phyloP scores from a whole-genome alignment of 2,329 filamentous ascomycete genomes.

The Triangularia verruculosa region DNA sequence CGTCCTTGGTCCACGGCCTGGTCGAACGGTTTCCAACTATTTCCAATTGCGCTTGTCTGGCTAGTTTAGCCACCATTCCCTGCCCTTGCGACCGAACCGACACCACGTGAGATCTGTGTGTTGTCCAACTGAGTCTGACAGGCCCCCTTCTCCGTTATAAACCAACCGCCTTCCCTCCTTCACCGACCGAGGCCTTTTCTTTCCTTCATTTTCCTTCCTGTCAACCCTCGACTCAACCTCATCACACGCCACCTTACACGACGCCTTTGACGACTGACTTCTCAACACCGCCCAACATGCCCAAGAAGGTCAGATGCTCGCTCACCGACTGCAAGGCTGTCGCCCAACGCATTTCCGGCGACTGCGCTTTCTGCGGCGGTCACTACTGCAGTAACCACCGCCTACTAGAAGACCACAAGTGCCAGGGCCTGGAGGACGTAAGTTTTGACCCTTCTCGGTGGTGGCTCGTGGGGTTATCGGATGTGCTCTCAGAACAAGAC shows the following conservation, averaged over 20 bases:
- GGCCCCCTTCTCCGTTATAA: not conserved
- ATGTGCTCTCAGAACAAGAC: conserved; percentile 35
- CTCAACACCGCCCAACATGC: conserved; percentile 44
- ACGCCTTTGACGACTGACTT: not conserved
- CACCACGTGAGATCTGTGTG: conserved; percentile 27
- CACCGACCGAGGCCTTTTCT: not conserved
- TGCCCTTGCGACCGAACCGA: conserved; percentile 13
- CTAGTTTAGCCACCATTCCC: conserved; percentile 21
- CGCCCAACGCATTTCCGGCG: conserved; percentile 90
- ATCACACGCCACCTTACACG: not conserved
- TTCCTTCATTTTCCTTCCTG: not conserved
- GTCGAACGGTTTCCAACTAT: conserved; percentile 28
- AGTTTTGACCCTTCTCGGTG: conserved; percentile 38
- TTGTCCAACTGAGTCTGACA: conserved; percentile 12
- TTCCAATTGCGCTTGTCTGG: conserved; percentile 24
- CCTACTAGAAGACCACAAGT: conserved; percentile 91
- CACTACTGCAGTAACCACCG: conserved; percentile 95
- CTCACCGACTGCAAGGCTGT: conserved; percentile 86
- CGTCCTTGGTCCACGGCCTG: conserved; percentile 5
- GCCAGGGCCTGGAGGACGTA: conserved; percentile 84
- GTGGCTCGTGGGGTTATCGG: conserved; percentile 29
- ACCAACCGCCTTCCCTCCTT: not conserved
- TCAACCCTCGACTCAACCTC: not conserved
- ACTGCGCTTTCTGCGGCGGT: conserved; percentile 91
- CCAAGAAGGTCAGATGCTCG: conserved; percentile 79